Percentiles rank a stretch among this genome's conserved stretches.
These are phyloP conservation scores for Leucocoprinus birnbaumii DNA, from an alignment of 768 basidiomycete species.

Conservation along the genomic window DNA sequence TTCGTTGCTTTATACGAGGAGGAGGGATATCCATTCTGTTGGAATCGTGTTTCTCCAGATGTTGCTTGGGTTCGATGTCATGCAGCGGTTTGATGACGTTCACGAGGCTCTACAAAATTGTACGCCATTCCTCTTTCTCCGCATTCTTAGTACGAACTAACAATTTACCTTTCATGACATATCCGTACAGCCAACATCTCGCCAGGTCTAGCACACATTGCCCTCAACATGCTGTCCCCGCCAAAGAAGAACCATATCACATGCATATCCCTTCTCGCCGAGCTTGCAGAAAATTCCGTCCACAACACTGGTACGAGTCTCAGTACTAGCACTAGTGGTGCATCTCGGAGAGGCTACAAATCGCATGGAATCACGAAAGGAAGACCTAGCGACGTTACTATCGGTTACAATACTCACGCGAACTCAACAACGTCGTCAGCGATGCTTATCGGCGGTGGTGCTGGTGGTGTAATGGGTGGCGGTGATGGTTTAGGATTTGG, in stretches of 20 bases:
- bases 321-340: not conserved
- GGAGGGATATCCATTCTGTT: slow-evolving; percentile 79
- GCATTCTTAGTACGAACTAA: no score
- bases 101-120: slow-evolving; percentile 57
- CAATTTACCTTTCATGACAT: not conserved
- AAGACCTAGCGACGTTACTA: not conserved
- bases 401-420: slow-evolving; percentile 19
- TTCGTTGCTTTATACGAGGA: slow-evolving; percentile 66
- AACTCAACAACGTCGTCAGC: slow-evolving; percentile 26
- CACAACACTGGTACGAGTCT: not conserved
- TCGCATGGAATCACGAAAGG: not conserved
- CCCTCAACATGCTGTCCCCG: slow-evolving; percentile 57
- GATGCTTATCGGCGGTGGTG: slow-evolving; percentile 23
- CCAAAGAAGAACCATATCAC: slow-evolving; percentile 55
- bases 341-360: not conserved
- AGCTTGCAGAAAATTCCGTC: slow-evolving; percentile 39
- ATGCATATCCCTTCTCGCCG: slow-evolving; percentile 55
- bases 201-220: slow-evolving; percentile 45
- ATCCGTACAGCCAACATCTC: slow-evolving; percentile 47
- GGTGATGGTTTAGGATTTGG: not conserved
- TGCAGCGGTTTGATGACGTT: slow-evolving; percentile 49
- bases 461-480: no score
- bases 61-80: slow-evolving; percentile 76
- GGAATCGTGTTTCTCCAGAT: slow-evolving; percentile 84
- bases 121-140: slow-evolving; percentile 27